These are phyloP conservation scores for Ophiostoma ulmi DNA, from an alignment of 2,329 filamentous ascomycete genomes.

Conservation along the genomic window DNA sequence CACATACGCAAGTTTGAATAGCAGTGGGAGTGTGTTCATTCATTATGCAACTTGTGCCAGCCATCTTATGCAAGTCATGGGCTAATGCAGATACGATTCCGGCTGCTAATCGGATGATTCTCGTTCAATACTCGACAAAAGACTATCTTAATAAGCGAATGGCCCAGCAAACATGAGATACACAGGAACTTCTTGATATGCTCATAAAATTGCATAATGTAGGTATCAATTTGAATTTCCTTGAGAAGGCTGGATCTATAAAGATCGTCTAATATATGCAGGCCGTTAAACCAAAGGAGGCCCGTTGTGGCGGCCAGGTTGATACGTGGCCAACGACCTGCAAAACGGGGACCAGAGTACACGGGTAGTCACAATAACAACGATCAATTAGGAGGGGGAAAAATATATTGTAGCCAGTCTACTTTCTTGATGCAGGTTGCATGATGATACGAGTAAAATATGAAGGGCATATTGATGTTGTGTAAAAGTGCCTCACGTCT, in stretches of 20 bases:
- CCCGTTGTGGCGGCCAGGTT: conserved; percentile 19
- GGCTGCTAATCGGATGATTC: neutral
- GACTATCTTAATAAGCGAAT: neutral
- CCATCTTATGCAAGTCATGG: conserved; percentile 23
- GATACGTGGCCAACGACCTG: conserved; percentile 17
- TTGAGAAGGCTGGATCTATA: neutral
- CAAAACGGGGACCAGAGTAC: neutral
- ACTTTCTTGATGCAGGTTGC: neutral
- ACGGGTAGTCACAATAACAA: neutral
- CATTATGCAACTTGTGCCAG: conserved; percentile 8
- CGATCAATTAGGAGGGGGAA: neutral
- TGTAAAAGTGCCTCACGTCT: neutral
- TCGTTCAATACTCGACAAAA: neutral
- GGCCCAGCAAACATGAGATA: too few species aligned
- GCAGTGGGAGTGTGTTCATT: neutral
- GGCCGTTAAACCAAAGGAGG: conserved; percentile 14
- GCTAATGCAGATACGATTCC: conserved; percentile 21
- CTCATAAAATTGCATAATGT: neutral
- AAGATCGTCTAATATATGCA: conserved; percentile 23
- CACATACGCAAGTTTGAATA: too few species aligned
- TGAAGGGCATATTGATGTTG: neutral
- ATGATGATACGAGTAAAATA: neutral
- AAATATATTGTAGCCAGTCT: too few species aligned
- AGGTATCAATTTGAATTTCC: neutral
- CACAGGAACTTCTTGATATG: neutral